Evolutionary conservation across 441 rosid genomes (phyloP).

Genomic region (Pelargonium cotyledonis): DNA sequence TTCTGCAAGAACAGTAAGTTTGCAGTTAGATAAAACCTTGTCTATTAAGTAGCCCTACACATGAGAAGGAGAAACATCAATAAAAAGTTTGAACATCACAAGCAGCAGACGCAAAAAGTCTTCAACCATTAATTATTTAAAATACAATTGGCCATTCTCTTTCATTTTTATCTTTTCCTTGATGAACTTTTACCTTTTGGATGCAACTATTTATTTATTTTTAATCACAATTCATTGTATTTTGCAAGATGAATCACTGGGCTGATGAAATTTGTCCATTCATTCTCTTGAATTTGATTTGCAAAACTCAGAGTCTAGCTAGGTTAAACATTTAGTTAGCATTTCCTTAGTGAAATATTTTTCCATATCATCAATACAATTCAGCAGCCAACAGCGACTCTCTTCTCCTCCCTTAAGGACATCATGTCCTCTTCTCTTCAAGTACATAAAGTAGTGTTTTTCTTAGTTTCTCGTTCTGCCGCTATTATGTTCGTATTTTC

Average conservation of each 20-base stretch:
- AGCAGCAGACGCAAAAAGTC: not conserved
- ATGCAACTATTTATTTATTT: not conserved
- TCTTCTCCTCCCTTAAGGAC: too few species aligned
- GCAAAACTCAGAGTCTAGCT: too few species aligned
- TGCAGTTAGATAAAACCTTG: slow-evolving; percentile 20
- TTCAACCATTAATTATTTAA: not conserved
- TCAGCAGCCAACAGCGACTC: too few species aligned
- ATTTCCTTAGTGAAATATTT: not conserved
- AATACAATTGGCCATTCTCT: too few species aligned
- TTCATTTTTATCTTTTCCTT: not conserved
- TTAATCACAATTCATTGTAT: not conserved
- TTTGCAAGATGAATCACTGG: not conserved
- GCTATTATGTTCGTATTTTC: too few species aligned
- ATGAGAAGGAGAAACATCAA: not conserved
- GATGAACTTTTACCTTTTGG: not conserved
- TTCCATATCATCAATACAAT: not conserved
- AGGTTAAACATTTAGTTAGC: not conserved
- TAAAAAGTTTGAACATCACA: not conserved
- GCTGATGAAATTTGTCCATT: not conserved
- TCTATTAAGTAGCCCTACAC: not conserved
- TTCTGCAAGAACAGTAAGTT: slow-evolving; percentile 51
- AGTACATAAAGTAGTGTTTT: too few species aligned
- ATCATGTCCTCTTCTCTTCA: too few species aligned
- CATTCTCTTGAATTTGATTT: not conserved
- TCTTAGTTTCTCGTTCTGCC: too few species aligned